Base-by-base conservation (phyloP, 2,329 filamentous ascomycete species). In the Colletotrichum falcatum region DNA sequence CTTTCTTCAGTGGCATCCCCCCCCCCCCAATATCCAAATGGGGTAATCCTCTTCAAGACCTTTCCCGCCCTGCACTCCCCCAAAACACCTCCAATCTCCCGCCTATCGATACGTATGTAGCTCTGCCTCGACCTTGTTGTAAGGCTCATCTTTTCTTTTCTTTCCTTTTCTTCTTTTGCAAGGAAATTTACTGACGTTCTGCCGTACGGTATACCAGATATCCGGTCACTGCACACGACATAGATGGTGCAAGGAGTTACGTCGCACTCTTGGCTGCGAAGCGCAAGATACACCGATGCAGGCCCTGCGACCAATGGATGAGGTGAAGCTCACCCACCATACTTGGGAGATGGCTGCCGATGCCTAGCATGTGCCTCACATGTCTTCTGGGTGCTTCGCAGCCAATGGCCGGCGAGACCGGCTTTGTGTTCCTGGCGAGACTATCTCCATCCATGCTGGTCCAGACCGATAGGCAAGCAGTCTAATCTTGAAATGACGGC, bases 31-130 rank as follows among this genome's bases (percentile, higher is more conserved):
- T 33, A 33, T 39, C 49, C 6, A 53, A 66, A 66, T 66, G 37
- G 61, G 63, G 66, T 28, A 66, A 70, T 66, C 66, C 49, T 70
- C 62, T 70, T 70, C 63, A 58, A 46, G 30, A 65, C 65, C 64
- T 44, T 51, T 61, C 55, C 61, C 61, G 53, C 46, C 61, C 18
- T 51, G 54, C 51, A 58, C 62, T 51, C 61, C 39, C 55, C 39
- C 12, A 39, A 16, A 39, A 39, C 37, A 53, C 23, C 33, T 49
- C 49, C 55, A 28, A 37, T 42, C 37, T 33, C 37, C 48, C 55
- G 42, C 3, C 67, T 51, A 39, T 8, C 53, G 54, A 37, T 39
- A 16, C 23, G 35, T 7, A 18, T 51, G 56, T 46, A 11, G 18
- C 23, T 5, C 20, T 58, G 58, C 63, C 58, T 70, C 46, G 64